Conservation (phyloP, 2,329 filamentous ascomycete genomes). For the Epicoccum nigrum region DNA sequence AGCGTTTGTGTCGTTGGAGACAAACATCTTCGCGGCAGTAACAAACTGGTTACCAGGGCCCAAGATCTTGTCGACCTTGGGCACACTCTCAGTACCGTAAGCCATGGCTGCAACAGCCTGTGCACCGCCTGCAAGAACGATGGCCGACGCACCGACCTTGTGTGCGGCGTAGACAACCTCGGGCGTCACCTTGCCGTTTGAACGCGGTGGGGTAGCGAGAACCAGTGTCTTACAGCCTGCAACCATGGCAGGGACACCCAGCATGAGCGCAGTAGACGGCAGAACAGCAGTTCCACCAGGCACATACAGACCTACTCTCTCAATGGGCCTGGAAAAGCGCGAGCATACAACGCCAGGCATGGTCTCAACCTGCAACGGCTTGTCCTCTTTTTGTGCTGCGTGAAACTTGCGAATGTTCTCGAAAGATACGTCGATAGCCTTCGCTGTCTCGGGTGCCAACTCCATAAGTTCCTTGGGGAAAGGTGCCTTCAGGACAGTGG, state of each 20-base stretch:
- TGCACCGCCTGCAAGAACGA: conserved; percentile 92
- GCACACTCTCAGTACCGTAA: conserved; percentile 92
- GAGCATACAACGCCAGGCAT: conserved; percentile 98
- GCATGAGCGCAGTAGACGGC: conserved; percentile 95
- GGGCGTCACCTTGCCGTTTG: conserved; percentile 89
- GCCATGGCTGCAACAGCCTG: conserved; percentile 97
- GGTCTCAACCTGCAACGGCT: conserved; percentile 85
- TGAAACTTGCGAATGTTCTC: conserved; percentile 97
- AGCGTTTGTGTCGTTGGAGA: conserved; percentile 95
- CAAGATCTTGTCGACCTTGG: conserved; percentile 98
- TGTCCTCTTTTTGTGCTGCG: conserved; percentile 83
- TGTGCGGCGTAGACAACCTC: conserved; percentile 98
- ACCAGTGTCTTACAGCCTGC: conserved; percentile 96
- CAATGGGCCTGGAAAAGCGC: conserved; percentile 89
- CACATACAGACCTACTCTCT: conserved; percentile 94
- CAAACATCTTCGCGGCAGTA: conserved; percentile 97
- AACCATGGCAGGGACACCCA: conserved; percentile 96
- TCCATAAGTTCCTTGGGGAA: conserved; percentile 88
- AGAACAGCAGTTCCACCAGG: conserved; percentile 97
- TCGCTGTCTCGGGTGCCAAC: conserved; percentile 78
- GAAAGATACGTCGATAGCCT: conserved; percentile 92
- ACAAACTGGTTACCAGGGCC: conserved; percentile 98
- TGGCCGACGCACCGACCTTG: conserved; percentile 94
- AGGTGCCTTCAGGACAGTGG: conserved; percentile 86
- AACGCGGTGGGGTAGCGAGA: conserved; percentile 85